Evolutionary conservation across 345 rosid species (phyloP), one percentile per base, ranked within the genome.

Genomic region (Gossypium thurberi): DNA sequence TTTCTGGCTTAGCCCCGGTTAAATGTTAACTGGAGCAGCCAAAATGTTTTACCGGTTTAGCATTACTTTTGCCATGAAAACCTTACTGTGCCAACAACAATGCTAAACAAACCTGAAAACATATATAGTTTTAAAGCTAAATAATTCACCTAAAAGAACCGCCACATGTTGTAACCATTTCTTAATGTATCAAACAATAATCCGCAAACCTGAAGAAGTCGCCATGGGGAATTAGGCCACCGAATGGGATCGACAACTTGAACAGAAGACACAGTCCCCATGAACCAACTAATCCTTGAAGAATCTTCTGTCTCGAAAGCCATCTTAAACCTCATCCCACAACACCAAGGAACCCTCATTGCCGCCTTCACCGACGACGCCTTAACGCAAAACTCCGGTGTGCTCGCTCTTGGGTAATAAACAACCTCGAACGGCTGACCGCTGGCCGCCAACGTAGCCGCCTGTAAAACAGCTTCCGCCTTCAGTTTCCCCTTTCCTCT

Each of bases 241-340:
- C 83, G 86, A 20, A 89, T 83, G 58, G 90, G 96, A 74, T 95
- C 99, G 17, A 88, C 86, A 72, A 88, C 91, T 83, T 89, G 94
- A 80, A 89, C 98, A 20, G 88, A 81, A 73, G 97, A 89, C 55
- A 92, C 79, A 10, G 94, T 95, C n/a, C 99, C 99, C 96, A 89
- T 85, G 62, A 92, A 95, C 97, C 99, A 95, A 77, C 97, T 95
- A 78, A 92, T 89, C 76, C 99, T 78, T 0, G 97, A 92, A 7
- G 94, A 92, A 65, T 95, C 98, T 78, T 94, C 97, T 0, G 97
- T 92, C 76, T 94, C 97, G 43, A 94, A 94, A 62, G 98, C 83
- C 99, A 95, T 95, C 86, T 95, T 95, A 79, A 95, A 95, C 84
- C 98, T 87, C 91, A 92, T 92, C 15, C 99, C 98, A 10, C 87